These are phyloP conservation scores for Gautieria morchelliformis DNA, from an alignment of 768 basidiomycete genomes.

Conservation along the genomic window DNA sequence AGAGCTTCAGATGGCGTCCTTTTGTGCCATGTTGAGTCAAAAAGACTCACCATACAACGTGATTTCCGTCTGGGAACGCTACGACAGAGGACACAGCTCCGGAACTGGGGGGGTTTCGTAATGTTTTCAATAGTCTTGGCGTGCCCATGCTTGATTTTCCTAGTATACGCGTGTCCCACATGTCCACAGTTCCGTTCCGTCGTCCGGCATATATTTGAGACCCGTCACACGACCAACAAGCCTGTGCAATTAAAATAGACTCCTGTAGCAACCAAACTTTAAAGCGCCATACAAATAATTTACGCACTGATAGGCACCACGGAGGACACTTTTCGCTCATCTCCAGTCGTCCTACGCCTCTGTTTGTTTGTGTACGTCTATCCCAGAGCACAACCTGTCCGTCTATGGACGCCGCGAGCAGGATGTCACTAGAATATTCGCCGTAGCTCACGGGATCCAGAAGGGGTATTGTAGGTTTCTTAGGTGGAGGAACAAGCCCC, in stretches of 20 bases:
- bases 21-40: conserved; percentile 9
- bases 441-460: conserved; percentile 52
- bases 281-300: not conserved
- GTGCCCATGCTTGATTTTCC: conserved; percentile 54
- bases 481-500: conserved; percentile 17
- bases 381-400: conserved; percentile 93
- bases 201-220: conserved; percentile 84
- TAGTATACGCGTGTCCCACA: conserved; percentile 87
- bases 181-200: conserved; percentile 81
- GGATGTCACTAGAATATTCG: conserved; percentile 66
- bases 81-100: conserved; percentile 89
- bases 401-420: conserved; percentile 86
- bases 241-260: conserved; percentile 37
- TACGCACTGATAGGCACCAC: conserved; percentile 87
- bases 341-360: conserved; percentile 76
- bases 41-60: conserved; percentile 73
- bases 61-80: conserved; percentile 84
- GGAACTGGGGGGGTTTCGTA: conserved; percentile 80
- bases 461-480: conserved; percentile 61
- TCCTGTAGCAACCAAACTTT: not conserved
- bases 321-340: conserved; percentile 89
- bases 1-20: not conserved
- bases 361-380: conserved; percentile 51
- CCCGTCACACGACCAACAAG: conserved; percentile 89
- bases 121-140: conserved; percentile 72